Percentiles rank a stretch among this genome's conserved stretches.
phyloP scores from a whole-genome alignment of 176 grass and related monocot genomes.

The Rhipidocladum racemiflorum region DNA sequence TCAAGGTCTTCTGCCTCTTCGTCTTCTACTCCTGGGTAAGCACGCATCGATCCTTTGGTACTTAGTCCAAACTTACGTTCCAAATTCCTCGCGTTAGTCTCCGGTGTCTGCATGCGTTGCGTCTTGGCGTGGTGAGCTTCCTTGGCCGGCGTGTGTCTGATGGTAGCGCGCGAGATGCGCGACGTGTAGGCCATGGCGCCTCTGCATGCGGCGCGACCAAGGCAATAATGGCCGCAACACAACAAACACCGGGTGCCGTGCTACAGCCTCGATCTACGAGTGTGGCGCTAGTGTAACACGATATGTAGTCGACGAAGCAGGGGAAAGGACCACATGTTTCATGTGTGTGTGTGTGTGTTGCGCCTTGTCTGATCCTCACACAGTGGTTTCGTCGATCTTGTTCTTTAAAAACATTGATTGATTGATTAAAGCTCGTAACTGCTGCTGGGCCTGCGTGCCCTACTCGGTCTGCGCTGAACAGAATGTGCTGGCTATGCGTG shows the following conservation, averaged over 20 bases:
- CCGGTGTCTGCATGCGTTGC: too few species aligned
- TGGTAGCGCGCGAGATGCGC: too few species aligned
- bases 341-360: too few species aligned
- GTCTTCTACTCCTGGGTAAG: constrained; percentile 82
- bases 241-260: neutral
- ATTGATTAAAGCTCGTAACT: neutral
- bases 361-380: neutral
- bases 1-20: constrained; percentile 66
- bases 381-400: neutral
- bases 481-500: too few species aligned
- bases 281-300: neutral
- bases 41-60: neutral
- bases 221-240: constrained; percentile 4
- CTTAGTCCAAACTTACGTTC: neutral
- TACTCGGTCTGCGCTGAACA: neutral
- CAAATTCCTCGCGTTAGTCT: neutral
- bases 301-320: too few species aligned
- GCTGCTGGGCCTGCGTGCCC: neutral
- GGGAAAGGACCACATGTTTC: neutral
- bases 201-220: neutral
- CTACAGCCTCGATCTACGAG: too few species aligned
- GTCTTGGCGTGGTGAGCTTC: too few species aligned
- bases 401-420: neutral
- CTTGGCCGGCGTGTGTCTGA: too few species aligned
- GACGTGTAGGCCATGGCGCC: neutral